Evolutionary conservation across 495 filamentous ascomycete genomes (phyloP).

Genomic region (Margaritispora aquatica): DNA sequence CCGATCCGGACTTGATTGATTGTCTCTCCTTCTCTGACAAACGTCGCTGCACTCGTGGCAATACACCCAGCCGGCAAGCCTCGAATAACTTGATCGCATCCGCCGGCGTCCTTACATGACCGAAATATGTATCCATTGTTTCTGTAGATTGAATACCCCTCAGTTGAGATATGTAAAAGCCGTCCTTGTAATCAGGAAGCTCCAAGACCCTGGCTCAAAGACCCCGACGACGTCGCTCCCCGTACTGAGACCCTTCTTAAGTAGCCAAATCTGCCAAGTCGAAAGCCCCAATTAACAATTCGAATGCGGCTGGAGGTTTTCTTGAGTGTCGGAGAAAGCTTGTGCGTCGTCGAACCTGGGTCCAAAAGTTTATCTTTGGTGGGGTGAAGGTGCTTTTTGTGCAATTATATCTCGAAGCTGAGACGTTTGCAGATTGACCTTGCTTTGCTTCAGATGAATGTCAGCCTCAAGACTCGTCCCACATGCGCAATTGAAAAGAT

Average conservation of each 20-base stretch:
- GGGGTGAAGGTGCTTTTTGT: not conserved
- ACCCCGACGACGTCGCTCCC: not conserved
- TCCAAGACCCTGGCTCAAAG: not conserved
- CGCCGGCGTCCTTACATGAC: slow-evolving; percentile 81
- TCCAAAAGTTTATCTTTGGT: slow-evolving; percentile 6
- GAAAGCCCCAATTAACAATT: not conserved
- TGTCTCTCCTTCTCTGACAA: slow-evolving; percentile 97
- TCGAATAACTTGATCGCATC: slow-evolving; percentile 98
- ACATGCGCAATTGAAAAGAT: slow-evolving; percentile 8
- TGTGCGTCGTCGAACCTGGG: slow-evolving; percentile 3
- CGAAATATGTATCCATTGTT: slow-evolving; percentile 92
- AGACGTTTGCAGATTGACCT: slow-evolving; percentile 19
- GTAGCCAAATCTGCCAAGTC: not conserved
- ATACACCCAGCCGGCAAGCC: slow-evolving; percentile 82
- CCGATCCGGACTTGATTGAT: slow-evolving; percentile 87
- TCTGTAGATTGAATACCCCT: not conserved
- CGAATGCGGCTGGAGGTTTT: slow-evolving; percentile 2
- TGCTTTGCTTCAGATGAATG: slow-evolving; percentile 19
- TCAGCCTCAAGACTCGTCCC: slow-evolving; percentile 19
- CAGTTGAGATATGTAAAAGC: not conserved
- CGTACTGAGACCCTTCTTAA: not conserved
- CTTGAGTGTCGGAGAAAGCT: slow-evolving; percentile 11
- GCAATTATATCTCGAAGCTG: slow-evolving; percentile 12
- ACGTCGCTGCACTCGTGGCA: slow-evolving; percentile 87
- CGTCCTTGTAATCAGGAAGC: not conserved